These are phyloP conservation scores for Mercurialis annua DNA, from an alignment of 345 rosid species.

Conservation along the genomic window DNA sequence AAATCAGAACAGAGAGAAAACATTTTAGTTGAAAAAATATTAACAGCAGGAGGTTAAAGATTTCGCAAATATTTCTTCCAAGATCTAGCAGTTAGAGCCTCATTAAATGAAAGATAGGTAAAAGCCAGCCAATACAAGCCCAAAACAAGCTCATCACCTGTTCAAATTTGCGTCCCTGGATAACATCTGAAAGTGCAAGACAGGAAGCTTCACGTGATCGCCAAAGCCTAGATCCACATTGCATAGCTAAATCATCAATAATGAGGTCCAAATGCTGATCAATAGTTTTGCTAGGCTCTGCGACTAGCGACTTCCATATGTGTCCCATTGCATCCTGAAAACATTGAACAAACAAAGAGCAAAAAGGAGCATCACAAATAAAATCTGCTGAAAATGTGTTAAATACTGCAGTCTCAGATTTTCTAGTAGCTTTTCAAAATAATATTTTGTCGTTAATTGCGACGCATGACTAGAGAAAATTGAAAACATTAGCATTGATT, in stretches of 20 bases:
- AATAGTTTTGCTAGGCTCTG: conserved; percentile 73
- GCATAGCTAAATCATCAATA: conserved; percentile 70
- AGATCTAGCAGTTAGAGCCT: not conserved
- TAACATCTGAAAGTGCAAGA: conserved; percentile 88
- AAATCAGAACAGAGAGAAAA: not conserved
- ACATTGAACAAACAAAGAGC: conserved; percentile 20
- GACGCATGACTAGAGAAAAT: not conserved
- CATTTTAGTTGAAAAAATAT: too few species aligned
- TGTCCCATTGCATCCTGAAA: conserved; percentile 91
- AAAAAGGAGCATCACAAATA: conserved; percentile 10
- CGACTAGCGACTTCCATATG: conserved; percentile 91
- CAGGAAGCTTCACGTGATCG: conserved; percentile 96
- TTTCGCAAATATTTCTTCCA: not conserved
- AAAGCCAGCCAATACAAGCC: not conserved
- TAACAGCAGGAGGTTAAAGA: too few species aligned
- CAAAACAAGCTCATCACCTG: conserved; percentile 51
- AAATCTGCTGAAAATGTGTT: not conserved
- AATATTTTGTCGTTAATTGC: not conserved
- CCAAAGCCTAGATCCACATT: conserved; percentile 93
- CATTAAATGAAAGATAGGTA: not conserved
- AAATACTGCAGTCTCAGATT: not conserved
- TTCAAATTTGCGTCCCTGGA: conserved; percentile 85
- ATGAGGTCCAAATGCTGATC: conserved; percentile 82
- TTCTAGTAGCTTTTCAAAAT: not conserved
- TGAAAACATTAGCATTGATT: not conserved